Percentiles rank a stretch among this genome's conserved stretches.
phyloP scores from a whole-genome alignment of 1,139 yeast genomes.

The Scheffersomyces segobiensis region DNA sequence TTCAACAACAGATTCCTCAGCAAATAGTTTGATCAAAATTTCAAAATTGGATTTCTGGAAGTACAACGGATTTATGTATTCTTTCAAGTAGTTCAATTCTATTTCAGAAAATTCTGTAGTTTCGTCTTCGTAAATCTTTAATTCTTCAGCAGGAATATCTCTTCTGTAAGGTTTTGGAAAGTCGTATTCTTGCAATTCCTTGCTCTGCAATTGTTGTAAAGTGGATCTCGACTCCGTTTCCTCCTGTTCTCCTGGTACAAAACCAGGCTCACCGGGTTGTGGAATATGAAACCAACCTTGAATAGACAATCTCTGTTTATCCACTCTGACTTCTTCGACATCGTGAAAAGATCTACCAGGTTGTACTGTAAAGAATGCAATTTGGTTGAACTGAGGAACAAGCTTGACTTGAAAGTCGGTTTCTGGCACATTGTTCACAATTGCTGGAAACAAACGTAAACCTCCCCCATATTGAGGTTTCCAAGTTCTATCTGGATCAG shows the following conservation, averaged over 20 bases:
- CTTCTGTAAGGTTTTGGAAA: constrained; percentile 62
- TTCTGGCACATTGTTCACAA: constrained; percentile 86
- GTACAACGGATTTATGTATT: constrained; percentile 59
- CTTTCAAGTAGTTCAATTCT: constrained; percentile 48
- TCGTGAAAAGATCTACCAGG: constrained; percentile 97
- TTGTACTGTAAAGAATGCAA: constrained; percentile 93
- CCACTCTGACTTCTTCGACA: constrained; percentile 93
- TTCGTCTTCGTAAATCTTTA: constrained; percentile 20
- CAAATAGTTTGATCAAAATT: constrained; percentile 51
- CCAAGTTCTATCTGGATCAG: constrained; percentile 91
- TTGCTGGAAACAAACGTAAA: constrained; percentile 79
- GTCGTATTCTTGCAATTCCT: constrained; percentile 76
- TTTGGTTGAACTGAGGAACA: constrained; percentile 92
- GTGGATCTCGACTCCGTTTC: constrained; percentile 75
- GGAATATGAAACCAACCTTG: constrained; percentile 99
- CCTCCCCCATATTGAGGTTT: constrained; percentile 91
- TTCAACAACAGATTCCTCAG: constrained; percentile 70
- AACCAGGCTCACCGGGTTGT: constrained; percentile 88
- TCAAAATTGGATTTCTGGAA: constrained; percentile 43
- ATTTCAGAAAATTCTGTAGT: constrained; percentile 19
- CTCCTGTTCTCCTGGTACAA: constrained; percentile 75
- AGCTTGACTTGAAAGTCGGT: constrained; percentile 70
- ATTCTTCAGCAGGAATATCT: constrained; percentile 32
- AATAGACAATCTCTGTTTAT: constrained; percentile 83
- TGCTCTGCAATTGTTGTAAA: constrained; percentile 75